Evolutionary conservation across 371 early-diverging fungal species (phyloP), one percentile per base, ranked within the genome.

Genomic region (Modicella reniformis): DNA sequence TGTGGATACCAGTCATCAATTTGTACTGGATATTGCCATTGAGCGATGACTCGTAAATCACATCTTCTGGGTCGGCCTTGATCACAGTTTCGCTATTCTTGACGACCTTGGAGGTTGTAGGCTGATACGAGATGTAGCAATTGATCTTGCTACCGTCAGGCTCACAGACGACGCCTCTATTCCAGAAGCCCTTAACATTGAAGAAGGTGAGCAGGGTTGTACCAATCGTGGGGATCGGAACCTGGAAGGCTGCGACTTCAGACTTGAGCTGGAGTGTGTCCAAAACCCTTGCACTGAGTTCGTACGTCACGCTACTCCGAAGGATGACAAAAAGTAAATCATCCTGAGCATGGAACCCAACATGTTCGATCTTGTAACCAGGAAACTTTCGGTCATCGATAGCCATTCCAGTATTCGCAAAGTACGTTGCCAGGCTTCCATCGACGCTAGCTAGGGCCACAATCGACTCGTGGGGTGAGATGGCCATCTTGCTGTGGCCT

Each of bases 311-410:
- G 41, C 73, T 79, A 30, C 65, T 61, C 13, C 79, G 65, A 30
- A 79, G 47, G 13, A 79, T 66, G 33, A 79, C 73, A 17, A 69
- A 55, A 6, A 79, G 73, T 52, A 70, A 66, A 44, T 79, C 73
- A 33, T 79, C 79, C 48, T 72, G 79, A 1, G 62, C 44, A 34
- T 69, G 62, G 56, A 79, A 79, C 21, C 62, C 73, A 12, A 79
- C 56, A 32, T 73, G 34, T 30, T 79, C 79, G 34, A 79, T 73
- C 56, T 73, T 79, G 66, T 59, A 69, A 10, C 73, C 79, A n/a
- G 70, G 69, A 33, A 79, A 79, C 26, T 79, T 79, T n/a, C 69
- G 70, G 40, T 79, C 79, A 41, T 79, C 79, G 28, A 79, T 79
- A 3, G 79, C 79, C 79, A 79, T 79, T 19, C 79, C 79, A 15